These are phyloP conservation scores for Ophiostoma tasmaniense DNA, from an alignment of 2,329 filamentous ascomycete genomes.

Conservation along the genomic window DNA sequence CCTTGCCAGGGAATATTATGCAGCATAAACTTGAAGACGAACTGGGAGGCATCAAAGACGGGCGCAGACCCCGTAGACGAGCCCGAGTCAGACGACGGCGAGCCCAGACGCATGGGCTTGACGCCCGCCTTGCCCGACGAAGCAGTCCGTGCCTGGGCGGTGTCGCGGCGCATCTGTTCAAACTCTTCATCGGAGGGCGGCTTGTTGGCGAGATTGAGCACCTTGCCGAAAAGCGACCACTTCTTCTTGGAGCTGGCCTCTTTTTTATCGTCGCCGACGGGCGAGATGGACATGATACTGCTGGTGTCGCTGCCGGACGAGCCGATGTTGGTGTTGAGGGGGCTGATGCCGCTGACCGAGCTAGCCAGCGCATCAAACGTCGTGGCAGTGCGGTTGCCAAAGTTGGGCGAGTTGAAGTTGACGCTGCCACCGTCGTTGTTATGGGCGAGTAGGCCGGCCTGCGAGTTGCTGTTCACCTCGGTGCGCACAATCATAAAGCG, in stretches of 20 bases:
- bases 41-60: constrained; percentile 47
- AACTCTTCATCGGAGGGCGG: constrained; percentile 35
- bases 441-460: constrained; percentile 34
- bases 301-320: constrained; percentile 21
- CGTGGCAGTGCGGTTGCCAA: constrained; percentile 7
- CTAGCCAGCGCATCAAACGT: constrained; percentile 16
- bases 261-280: constrained; percentile 18
- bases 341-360: constrained; percentile 7
- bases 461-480: constrained; percentile 46
- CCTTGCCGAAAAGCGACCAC: constrained; percentile 57
- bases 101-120: constrained; percentile 29
- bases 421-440: not conserved
- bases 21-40: constrained; percentile 66
- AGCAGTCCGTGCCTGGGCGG: constrained; percentile 35
- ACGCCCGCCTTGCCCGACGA: constrained; percentile 24
- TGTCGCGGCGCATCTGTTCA: constrained; percentile 42
- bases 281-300: not conserved
- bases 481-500: constrained; percentile 83
- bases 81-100: constrained; percentile 37
- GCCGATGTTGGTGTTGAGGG: not conserved
- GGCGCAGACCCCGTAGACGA: constrained; percentile 49
- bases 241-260: constrained; percentile 41
- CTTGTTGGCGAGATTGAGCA: constrained; percentile 41
- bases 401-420: not conserved
- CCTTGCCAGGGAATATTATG: constrained; percentile 35